Base-by-base conservation (phyloP, 306 rosid species). In the Rubus parviflorus region DNA sequence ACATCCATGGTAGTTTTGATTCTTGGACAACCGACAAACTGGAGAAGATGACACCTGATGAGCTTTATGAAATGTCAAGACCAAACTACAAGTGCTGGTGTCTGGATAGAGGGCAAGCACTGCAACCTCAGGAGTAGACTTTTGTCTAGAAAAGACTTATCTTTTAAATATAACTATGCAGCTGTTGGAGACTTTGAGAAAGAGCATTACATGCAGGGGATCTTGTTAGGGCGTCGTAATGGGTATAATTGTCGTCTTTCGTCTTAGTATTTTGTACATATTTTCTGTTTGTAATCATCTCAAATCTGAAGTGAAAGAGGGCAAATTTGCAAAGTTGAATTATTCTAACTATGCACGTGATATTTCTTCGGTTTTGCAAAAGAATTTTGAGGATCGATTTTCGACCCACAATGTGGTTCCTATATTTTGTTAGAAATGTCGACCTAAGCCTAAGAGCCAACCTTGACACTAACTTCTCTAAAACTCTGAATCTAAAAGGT, bases 11-110 rank as follows among this genome's bases (percentile, higher is more conserved):
- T 68, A n/a, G 13, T 81, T 72, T 79, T n/a, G 86, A 84, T 76
- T 58, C 75, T 15, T 74, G 82, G 83, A 75, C 22, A 56, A 82
- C 89, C 54, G 78, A 83, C 77, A 88, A 89, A 56, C 75, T 88
- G 23, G 89, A 83, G 72, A 80, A 87, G 76, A 86, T 81, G 87
- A 81, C 93, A 12, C 86, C 88, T 2, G 87, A 89, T 70, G 87
- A 86, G 81, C 95, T 93, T 12, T 89, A 80, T 78, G 89, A 84
- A 76, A 47, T 87, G 52, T 93, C 97, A 12, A 82, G 30, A 71
- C 74, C 93, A 46, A 88, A 86, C 75, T 91, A 88, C 46, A 84
- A 42, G 78, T 93, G 98, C 69, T 93, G 98, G 98, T 93, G 98
- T 83, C 84, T 87, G 82, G 98, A 93, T 81, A 78, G 81, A 63